Conservation (phyloP, 1,284 basidiomycete genomes). For the Sphaerobolus stellatus region DNA sequence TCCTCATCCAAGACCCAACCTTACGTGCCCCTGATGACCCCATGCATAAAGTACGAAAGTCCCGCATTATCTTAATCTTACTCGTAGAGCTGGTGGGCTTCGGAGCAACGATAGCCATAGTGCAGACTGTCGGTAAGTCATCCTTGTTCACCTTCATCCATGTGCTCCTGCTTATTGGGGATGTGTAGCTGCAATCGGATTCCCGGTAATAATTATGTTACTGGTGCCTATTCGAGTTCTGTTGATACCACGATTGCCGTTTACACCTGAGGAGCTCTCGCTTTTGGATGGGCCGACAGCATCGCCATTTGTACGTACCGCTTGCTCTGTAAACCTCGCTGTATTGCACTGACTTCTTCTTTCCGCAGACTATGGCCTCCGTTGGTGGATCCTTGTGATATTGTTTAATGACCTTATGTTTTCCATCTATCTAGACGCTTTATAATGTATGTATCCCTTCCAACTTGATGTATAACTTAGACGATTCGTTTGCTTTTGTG, state of each 20-base stretch:
- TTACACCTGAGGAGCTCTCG: slow-evolving; percentile 77
- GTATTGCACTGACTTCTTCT: slow-evolving; percentile 1
- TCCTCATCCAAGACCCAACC: slow-evolving; percentile 73
- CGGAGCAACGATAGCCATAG: slow-evolving; percentile 87
- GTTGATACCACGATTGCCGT: slow-evolving; percentile 75
- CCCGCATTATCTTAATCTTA: slow-evolving; percentile 77
- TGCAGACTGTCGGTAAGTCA: slow-evolving; percentile 80
- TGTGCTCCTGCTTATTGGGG: neutral
- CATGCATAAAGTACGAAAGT: slow-evolving; percentile 71
- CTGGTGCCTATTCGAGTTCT: slow-evolving; percentile 81
- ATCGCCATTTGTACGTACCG: slow-evolving; percentile 68
- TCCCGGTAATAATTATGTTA: slow-evolving; percentile 86
- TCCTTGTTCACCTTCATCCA: slow-evolving; percentile 3
- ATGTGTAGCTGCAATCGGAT: slow-evolving; percentile 77
- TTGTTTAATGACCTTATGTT: neutral
- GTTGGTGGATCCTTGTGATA: slow-evolving; percentile 35
- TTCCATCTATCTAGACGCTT: neutral
- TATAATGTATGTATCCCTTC: neutral
- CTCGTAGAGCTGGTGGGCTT: slow-evolving; percentile 83
- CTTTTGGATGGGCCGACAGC: slow-evolving; percentile 89
- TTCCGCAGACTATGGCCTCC: slow-evolving; percentile 46
- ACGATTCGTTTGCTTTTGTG: neutral
- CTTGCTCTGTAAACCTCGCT: neutral
- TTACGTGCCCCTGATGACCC: slow-evolving; percentile 68
- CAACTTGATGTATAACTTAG: neutral